Conservation (phyloP, 768 basidiomycete species). For the Sarcodon aspratus region DNA sequence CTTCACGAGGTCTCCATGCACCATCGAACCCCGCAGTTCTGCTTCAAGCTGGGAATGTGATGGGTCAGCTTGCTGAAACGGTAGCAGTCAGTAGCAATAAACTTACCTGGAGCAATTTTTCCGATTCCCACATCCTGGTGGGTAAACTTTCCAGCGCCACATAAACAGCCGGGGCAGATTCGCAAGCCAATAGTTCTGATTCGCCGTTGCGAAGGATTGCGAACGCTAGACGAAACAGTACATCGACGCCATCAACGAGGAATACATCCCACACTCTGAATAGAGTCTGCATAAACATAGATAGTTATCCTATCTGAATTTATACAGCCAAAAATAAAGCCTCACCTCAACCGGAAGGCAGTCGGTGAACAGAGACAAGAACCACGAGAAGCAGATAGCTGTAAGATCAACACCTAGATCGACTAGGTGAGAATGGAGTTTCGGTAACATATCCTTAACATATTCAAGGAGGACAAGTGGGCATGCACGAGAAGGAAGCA, state of each 20-base stretch:
- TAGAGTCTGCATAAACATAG: conserved; percentile 47
- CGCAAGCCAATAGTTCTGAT: conserved; percentile 70
- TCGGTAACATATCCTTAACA: conserved; percentile 67
- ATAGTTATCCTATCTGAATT: not conserved
- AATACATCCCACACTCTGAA: conserved; percentile 97
- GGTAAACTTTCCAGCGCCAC: conserved; percentile 84
- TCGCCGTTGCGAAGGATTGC: conserved; percentile 80
- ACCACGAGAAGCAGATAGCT: conserved; percentile 98
- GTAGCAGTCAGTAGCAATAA: not conserved
- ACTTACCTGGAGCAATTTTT: conserved; percentile 75
- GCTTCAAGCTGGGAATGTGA: conserved; percentile 11
- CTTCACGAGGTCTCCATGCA: conserved; percentile 44
- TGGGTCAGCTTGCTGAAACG: not conserved
- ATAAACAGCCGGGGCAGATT: conserved; percentile 83
- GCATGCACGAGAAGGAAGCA: conserved; percentile 89
- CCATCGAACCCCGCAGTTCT: conserved; percentile 41
- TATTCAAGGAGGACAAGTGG: conserved; percentile 86
- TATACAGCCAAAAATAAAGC: not conserved
- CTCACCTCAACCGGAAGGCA: conserved; percentile 89
- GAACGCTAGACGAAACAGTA: conserved; percentile 83
- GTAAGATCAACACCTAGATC: conserved; percentile 82
- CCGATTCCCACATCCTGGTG: conserved; percentile 88
- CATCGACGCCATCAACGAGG: conserved; percentile 85
- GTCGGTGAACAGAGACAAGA: conserved; percentile 91
- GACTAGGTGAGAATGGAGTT: conserved; percentile 62